Conservation (phyloP, 2,329 filamentous ascomycete species). For the Botrytis tulipae region DNA sequence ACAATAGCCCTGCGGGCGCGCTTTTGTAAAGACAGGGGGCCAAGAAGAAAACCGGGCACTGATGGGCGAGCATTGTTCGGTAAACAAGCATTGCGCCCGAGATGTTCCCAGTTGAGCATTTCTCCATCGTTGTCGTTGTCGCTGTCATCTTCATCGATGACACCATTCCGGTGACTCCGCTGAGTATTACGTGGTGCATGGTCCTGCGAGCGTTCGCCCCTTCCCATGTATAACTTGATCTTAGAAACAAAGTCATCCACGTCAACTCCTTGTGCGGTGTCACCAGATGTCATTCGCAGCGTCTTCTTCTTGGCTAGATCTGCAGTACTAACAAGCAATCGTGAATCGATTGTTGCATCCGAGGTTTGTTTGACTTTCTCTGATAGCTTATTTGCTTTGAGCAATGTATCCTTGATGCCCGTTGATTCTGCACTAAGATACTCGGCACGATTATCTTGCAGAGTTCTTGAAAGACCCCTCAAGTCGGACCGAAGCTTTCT, state of each 20-base stretch:
- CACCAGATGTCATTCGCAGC: slow-evolving; percentile 69
- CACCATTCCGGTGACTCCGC: slow-evolving; percentile 40
- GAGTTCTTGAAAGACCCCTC: slow-evolving; percentile 61
- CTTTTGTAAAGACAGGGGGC: slow-evolving; percentile 86
- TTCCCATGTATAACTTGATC: slow-evolving; percentile 81
- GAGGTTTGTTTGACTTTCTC: slow-evolving; percentile 78
- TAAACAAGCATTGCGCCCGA: slow-evolving; percentile 76
- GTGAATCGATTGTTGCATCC: slow-evolving; percentile 87
- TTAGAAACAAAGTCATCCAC: slow-evolving; percentile 90
- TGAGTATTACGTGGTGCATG: slow-evolving; percentile 47
- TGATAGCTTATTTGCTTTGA: slow-evolving; percentile 63
- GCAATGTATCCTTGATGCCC: slow-evolving; percentile 64
- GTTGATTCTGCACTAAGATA: slow-evolving; percentile 64
- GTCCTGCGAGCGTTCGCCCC: slow-evolving; percentile 54
- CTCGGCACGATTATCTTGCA: slow-evolving; percentile 68
- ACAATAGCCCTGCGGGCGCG: slow-evolving; percentile 69
- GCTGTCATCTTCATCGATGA: slow-evolving; percentile 51
- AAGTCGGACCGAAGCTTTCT: slow-evolving; percentile 67
- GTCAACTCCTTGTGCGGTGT: slow-evolving; percentile 72
- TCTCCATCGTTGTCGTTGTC: slow-evolving; percentile 70
- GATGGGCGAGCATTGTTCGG: slow-evolving; percentile 71
- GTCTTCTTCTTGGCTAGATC: slow-evolving; percentile 80
- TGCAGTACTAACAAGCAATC: slow-evolving; percentile 76
- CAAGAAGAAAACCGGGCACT: slow-evolving; percentile 79
- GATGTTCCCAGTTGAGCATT: slow-evolving; percentile 79